A percentile compares a stretch with the other conserved stretches of the same genome.
Conservation (phyloP, 2,329 filamentous ascomycete species). For the Hymenoscyphus fructigenus region DNA sequence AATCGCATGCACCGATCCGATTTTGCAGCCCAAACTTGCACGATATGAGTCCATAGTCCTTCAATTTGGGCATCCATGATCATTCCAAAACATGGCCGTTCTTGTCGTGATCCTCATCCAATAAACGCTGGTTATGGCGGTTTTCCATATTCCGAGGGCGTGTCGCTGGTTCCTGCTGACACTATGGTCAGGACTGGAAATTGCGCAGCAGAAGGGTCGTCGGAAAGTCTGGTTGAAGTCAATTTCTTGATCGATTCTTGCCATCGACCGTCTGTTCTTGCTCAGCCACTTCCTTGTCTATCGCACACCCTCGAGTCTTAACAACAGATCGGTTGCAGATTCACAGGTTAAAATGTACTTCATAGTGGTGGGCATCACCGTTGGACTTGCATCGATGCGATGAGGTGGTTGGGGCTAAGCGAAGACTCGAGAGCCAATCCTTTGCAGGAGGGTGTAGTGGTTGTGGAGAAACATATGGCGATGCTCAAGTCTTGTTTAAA, state of each 20-base stretch:
- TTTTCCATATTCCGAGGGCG: not conserved
- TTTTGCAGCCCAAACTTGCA: slow-evolving; percentile 1
- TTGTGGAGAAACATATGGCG: not conserved
- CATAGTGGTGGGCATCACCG: not conserved
- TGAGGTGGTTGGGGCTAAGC: slow-evolving; percentile 1
- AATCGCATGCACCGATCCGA: slow-evolving; percentile 8
- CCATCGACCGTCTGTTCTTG: not conserved
- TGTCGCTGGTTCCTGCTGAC: slow-evolving; percentile 1
- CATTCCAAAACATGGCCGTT: not conserved
- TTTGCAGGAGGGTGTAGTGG: not conserved
- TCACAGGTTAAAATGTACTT: not conserved
- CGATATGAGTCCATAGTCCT: not conserved
- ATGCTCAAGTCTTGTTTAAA: not conserved
- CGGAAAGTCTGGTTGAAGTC: not conserved
- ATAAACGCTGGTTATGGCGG: not conserved
- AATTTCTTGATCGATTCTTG: not conserved
- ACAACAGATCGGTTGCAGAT: not conserved
- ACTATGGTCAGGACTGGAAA: not conserved
- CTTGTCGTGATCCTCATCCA: not conserved
- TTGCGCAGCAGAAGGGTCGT: not conserved
- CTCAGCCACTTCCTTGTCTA: not conserved
- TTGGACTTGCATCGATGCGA: not conserved
- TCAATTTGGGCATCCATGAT: not conserved
- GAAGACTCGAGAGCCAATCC: not conserved
- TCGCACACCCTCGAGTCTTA: not conserved